Evolutionary conservation across 176 grass and related monocot genomes (phyloP).

Genomic region (Oropetium thomaeum): DNA sequence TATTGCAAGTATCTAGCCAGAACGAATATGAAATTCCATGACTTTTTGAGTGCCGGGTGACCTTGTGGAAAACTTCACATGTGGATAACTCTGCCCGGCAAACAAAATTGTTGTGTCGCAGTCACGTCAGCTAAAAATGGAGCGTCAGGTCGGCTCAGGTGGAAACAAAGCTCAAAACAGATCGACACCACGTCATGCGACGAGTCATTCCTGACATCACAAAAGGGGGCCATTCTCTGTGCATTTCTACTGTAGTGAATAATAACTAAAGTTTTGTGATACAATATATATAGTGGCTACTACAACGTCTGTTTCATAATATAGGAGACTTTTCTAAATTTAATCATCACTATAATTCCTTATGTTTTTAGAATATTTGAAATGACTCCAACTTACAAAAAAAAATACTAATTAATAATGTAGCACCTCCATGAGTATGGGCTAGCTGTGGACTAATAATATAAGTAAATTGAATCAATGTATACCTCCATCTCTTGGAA

Average conservation of each 20-base stretch:
- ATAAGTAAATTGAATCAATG: neutral
- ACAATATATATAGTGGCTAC: no score
- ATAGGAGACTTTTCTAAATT: no score
- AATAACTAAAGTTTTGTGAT: neutral
- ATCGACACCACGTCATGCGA: constrained; percentile 13
- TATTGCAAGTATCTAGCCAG: neutral
- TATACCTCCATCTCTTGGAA: neutral
- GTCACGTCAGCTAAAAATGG: constrained; percentile 7
- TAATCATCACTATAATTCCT: no score
- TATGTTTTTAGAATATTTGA: constrained; percentile 18
- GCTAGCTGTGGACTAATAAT: no score
- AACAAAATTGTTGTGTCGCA: neutral
- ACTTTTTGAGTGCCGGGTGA: constrained; percentile 12
- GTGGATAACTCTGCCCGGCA: constrained; percentile 15
- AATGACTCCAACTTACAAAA: neutral
- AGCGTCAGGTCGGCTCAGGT: constrained; percentile 6
- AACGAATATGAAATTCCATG: neutral
- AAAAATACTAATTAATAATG: neutral
- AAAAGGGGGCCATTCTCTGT: neutral
- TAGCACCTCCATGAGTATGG: neutral
- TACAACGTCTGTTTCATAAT: no score
- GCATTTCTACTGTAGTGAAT: neutral
- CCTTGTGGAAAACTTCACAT: constrained; percentile 19
- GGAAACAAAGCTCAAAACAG: constrained; percentile 1
- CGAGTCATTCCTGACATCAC: neutral